Conservation (phyloP, 257 asterid genomes). For the Gynochthodes officinalis region DNA sequence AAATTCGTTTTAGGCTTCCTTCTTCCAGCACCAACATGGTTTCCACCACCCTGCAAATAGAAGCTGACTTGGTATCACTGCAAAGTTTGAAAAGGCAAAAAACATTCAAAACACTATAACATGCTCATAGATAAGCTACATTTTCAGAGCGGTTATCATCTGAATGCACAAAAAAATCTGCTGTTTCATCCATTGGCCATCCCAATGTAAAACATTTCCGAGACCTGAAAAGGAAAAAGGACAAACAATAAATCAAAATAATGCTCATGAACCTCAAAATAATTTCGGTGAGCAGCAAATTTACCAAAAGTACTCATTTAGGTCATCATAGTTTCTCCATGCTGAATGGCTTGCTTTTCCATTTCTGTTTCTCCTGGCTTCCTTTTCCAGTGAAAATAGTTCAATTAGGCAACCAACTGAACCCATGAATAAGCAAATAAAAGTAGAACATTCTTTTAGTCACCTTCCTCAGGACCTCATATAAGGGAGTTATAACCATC, state of each 20-base stretch:
- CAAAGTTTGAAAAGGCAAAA: neutral
- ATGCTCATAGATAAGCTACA: slow-evolving; percentile 32
- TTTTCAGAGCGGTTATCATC: slow-evolving; percentile 38
- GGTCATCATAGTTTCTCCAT: slow-evolving; percentile 97
- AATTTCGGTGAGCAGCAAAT: slow-evolving; percentile 21
- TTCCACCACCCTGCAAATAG: slow-evolving; percentile 42
- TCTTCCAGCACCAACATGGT: slow-evolving; percentile 50
- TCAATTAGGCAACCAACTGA: slow-evolving; percentile 10
- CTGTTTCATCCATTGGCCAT: slow-evolving; percentile 78
- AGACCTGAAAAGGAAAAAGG: slow-evolving; percentile 51
- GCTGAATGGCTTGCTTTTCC: slow-evolving; percentile 96
- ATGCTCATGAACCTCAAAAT: neutral
- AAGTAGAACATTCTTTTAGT: slow-evolving; percentile 12
- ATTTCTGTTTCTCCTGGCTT: slow-evolving; percentile 72
- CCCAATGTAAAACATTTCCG: slow-evolving; percentile 70
- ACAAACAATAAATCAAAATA: slow-evolving; percentile 1
- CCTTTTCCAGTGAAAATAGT: slow-evolving; percentile 59
- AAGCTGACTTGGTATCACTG: slow-evolving; percentile 20
- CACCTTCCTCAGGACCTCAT: slow-evolving; percentile 80
- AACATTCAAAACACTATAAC: neutral
- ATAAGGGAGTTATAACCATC: slow-evolving; percentile 87
- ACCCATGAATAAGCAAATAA: neutral
- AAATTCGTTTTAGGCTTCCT: slow-evolving; percentile 92
- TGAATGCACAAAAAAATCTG: slow-evolving; percentile 81
- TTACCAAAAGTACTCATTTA: slow-evolving; percentile 97